phyloP scores from a whole-genome alignment of 1,284 basidiomycete species.

The Trichosporon asahii region DNA sequence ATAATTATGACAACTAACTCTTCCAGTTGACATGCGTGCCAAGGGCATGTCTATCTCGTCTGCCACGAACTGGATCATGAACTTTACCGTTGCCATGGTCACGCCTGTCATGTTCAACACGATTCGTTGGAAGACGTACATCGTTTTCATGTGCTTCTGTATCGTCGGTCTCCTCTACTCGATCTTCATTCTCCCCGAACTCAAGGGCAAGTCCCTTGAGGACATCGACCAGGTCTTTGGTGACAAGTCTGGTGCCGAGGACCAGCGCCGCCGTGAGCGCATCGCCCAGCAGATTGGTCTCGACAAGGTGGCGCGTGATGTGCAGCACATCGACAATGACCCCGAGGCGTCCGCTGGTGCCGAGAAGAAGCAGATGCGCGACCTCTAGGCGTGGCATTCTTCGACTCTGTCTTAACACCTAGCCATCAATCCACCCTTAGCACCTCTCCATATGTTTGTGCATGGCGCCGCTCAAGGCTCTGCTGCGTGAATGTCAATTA shows the following conservation, averaged over 20 bases:
- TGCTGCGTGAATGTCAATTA: neutral
- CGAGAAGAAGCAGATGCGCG: slow-evolving; percentile 1
- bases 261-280: slow-evolving; percentile 42
- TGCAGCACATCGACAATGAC: slow-evolving; percentile 39
- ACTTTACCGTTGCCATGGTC: slow-evolving; percentile 49
- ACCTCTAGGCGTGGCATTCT: neutral
- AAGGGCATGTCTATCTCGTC: slow-evolving; percentile 49
- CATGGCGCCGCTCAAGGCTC: neutral
- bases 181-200: slow-evolving; percentile 43
- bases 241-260: slow-evolving; percentile 45
- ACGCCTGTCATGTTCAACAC: slow-evolving; percentile 36
- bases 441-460: neutral
- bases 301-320: slow-evolving; percentile 44
- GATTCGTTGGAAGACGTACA: slow-evolving; percentile 48
- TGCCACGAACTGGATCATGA: slow-evolving; percentile 41
- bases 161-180: slow-evolving; percentile 46
- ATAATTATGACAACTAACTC: slow-evolving; percentile 5
- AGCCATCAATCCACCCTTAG: neutral
- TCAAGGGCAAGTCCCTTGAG: slow-evolving; percentile 44
- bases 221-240: slow-evolving; percentile 46
- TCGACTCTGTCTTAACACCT: neutral
- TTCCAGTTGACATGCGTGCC: slow-evolving; percentile 44
- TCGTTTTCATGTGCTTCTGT: slow-evolving; percentile 50
- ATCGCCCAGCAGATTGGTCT: slow-evolving; percentile 50
- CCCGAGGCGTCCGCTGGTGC: neutral